Percentiles rank a stretch among this genome's conserved stretches.
Evolutionary conservation across 352 stramenopile species (phyloP).

Genomic region (Globisporangium ultimum): DNA sequence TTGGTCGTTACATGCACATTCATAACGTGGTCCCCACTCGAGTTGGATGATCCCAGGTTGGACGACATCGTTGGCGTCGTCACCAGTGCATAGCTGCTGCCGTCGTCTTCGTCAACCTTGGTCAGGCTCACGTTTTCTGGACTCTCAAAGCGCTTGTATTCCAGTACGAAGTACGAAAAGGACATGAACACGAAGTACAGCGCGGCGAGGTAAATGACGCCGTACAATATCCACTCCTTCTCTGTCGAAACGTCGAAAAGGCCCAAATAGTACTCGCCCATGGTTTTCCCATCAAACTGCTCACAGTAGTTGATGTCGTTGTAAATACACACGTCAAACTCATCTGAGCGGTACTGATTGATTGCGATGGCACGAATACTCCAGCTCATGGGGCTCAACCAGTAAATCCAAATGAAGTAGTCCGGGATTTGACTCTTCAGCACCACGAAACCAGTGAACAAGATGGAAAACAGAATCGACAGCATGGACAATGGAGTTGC

Average conservation of each 20-base stretch:
- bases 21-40: slow-evolving; percentile 13
- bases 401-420: slow-evolving; percentile 73
- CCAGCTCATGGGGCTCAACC: slow-evolving; percentile 66
- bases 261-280: slow-evolving; percentile 18
- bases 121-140: slow-evolving; percentile 37
- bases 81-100: slow-evolving; percentile 8
- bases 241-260: slow-evolving; percentile 43
- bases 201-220: slow-evolving; percentile 39
- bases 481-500: slow-evolving; percentile 55
- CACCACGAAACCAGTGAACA: slow-evolving; percentile 64
- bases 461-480: slow-evolving; percentile 56
- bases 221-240: slow-evolving; percentile 38
- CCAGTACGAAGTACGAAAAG: slow-evolving; percentile 40
- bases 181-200: slow-evolving; percentile 56
- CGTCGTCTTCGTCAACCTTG: not conserved
- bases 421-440: slow-evolving; percentile 45
- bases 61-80: slow-evolving; percentile 23
- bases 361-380: slow-evolving; percentile 37
- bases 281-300: slow-evolving; percentile 25
- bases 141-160: slow-evolving; percentile 56
- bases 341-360: slow-evolving; percentile 37
- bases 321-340: slow-evolving; percentile 37
- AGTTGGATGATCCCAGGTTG: no score
- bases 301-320: slow-evolving; percentile 41
- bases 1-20: slow-evolving; percentile 17